These are phyloP conservation scores for Rhizopus stolonifer DNA, from an alignment of 371 early-diverging fungal genomes.

Conservation along the genomic window DNA sequence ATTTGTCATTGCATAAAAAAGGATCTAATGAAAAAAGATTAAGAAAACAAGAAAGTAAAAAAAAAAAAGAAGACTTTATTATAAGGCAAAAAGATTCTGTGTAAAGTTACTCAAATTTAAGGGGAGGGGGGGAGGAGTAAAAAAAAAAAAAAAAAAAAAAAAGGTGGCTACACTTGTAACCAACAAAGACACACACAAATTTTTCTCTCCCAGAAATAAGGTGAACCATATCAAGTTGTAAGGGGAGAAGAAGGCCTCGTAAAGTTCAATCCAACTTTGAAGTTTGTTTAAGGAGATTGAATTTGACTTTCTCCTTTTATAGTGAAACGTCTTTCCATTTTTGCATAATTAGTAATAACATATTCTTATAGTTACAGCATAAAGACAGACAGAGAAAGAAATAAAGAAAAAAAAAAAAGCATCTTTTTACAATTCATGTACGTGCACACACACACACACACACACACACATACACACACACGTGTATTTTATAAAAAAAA, in stretches of 20 bases:
- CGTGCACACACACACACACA: too few species aligned
- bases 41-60: neutral
- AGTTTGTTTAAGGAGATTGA: neutral
- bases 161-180: neutral
- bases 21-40: neutral
- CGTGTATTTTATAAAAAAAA: too few species aligned
- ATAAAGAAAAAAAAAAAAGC: too few species aligned
- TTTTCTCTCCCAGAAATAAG: too few species aligned
- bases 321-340: neutral
- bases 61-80: neutral
- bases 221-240: too few species aligned
- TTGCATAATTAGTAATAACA: neutral
- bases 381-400: too few species aligned
- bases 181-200: too few species aligned
- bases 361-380: too few species aligned
- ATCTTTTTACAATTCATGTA: too few species aligned
- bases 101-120: constrained; percentile 4
- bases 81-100: neutral
- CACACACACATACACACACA: too few species aligned
- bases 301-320: neutral
- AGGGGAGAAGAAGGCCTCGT: too few species aligned
- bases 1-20: neutral
- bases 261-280: constrained; percentile 3
- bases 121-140: neutral
- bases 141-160: neutral